Conservation (phyloP, 768 basidiomycete species). For the Tylopilus sp. region DNA sequence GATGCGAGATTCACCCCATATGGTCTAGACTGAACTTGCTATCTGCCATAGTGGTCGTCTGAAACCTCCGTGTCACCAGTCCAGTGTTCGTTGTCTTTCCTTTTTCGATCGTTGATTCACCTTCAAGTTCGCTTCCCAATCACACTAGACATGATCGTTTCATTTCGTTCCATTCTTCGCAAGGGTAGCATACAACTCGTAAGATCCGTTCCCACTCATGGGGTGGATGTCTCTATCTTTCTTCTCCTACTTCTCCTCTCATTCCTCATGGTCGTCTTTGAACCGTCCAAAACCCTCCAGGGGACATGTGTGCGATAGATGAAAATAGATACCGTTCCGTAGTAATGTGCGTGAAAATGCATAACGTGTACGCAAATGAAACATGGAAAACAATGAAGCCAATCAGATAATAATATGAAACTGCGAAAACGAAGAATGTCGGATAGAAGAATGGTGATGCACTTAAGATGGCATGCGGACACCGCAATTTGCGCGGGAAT, state of each 20-base stretch:
- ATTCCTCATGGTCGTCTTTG: slow-evolving; percentile 9
- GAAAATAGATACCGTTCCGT: slow-evolving; percentile 31
- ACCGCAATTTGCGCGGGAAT: slow-evolving; percentile 21
- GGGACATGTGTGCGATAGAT: slow-evolving; percentile 23
- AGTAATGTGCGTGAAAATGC: slow-evolving; percentile 29
- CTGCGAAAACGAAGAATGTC: slow-evolving; percentile 17
- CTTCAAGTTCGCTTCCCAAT: slow-evolving; percentile 3
- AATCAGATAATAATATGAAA: slow-evolving; percentile 29
- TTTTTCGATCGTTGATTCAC: background rate
- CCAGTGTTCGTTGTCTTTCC: too few species aligned
- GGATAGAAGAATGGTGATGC: slow-evolving; percentile 6
- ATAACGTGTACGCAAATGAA: slow-evolving; percentile 24
- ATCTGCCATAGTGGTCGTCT: background rate
- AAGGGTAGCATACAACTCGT: slow-evolving; percentile 23
- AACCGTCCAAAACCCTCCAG: slow-evolving; percentile 24
- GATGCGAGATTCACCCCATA: slow-evolving; percentile 1
- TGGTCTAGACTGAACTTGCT: slow-evolving; percentile 16
- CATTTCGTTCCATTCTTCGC: slow-evolving; percentile 46
- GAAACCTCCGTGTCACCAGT: slow-evolving; percentile 13
- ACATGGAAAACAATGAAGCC: slow-evolving; percentile 14
- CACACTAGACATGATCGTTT: slow-evolving; percentile 27
- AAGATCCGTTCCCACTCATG: slow-evolving; percentile 18
- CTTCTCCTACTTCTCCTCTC: slow-evolving; percentile 9
- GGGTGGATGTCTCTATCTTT: slow-evolving; percentile 12
- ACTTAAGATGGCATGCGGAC: slow-evolving; percentile 1